Evolutionary conservation across 2,329 filamentous ascomycete species (phyloP).

Genomic region (Trichoderma polysporum): DNA sequence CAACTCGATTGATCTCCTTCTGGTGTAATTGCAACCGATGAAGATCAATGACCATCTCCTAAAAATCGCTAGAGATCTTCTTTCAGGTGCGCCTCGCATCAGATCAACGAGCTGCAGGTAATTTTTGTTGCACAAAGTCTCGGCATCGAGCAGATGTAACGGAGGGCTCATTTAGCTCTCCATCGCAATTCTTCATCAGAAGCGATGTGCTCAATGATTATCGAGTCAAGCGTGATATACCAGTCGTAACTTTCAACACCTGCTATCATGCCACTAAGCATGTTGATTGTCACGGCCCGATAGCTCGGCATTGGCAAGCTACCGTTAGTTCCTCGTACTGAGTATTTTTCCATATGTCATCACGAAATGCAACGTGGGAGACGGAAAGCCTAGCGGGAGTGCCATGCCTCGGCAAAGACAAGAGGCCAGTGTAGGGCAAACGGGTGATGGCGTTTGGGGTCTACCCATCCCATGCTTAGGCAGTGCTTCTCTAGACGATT

Average conservation of each 20-base stretch:
- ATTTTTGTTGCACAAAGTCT: background rate
- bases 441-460: background rate
- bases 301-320: constrained; percentile 2
- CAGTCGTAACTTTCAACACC: background rate
- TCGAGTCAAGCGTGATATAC: constrained; percentile 15
- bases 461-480: background rate
- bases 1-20: background rate
- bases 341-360: background rate
- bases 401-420: background rate
- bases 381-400: background rate
- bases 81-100: background rate
- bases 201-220: background rate
- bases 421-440: background rate
- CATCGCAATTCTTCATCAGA: constrained; percentile 4
- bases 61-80: background rate
- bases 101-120: background rate
- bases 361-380: background rate
- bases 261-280: background rate
- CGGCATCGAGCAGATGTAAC: constrained; percentile 5
- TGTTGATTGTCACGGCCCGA: constrained; percentile 8
- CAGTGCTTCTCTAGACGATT: background rate
- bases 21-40: background rate
- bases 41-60: background rate
- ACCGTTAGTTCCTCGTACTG: background rate
- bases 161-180: background rate